These are phyloP conservation scores for Pleurotus salmoneostramineus DNA, from an alignment of 768 basidiomycete genomes.

Conservation along the genomic window DNA sequence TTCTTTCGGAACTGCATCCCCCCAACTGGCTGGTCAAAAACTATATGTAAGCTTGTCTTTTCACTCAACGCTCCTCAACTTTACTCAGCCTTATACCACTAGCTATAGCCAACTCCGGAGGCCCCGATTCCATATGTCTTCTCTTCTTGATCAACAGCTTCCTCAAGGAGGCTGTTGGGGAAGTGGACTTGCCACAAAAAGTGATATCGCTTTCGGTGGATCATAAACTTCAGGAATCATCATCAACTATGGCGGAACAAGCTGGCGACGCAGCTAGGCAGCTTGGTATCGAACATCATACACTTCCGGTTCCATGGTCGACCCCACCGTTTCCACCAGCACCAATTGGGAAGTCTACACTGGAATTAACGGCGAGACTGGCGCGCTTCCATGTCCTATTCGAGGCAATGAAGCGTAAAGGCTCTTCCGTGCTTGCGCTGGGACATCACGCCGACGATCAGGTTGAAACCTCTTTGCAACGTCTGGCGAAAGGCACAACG, in stretches of 20 bases:
- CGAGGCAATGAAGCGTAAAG: conserved; percentile 33
- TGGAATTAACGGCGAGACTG: conserved; percentile 56
- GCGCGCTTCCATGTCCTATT: conserved; percentile 57
- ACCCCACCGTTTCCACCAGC: conserved; percentile 41
- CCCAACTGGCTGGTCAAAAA: conserved; percentile 42
- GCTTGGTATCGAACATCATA: conserved; percentile 44
- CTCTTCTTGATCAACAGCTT: conserved; percentile 59
- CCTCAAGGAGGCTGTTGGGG: conserved; percentile 21
- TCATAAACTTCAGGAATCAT: conserved; percentile 63
- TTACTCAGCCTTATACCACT: background rate
- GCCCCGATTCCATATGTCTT: conserved; percentile 79
- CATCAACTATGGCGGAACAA: conserved; percentile 49
- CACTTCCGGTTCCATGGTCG: conserved; percentile 55
- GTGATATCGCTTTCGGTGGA: conserved; percentile 62
- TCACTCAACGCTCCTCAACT: background rate
- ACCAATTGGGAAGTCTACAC: conserved; percentile 32
- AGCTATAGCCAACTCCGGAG: conserved; percentile 81
- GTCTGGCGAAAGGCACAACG: conserved; percentile 56
- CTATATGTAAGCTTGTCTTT: conserved; percentile 46
- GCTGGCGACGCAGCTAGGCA: conserved; percentile 38
- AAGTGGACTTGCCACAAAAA: conserved; percentile 15
- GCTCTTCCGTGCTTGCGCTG: conserved; percentile 47
- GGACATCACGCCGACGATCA: conserved; percentile 85
- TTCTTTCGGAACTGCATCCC: conserved; percentile 45
- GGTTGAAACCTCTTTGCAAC: conserved; percentile 76